Conservation (phyloP, 1,284 basidiomycete species). For the Cryptococcus sp. region DNA sequence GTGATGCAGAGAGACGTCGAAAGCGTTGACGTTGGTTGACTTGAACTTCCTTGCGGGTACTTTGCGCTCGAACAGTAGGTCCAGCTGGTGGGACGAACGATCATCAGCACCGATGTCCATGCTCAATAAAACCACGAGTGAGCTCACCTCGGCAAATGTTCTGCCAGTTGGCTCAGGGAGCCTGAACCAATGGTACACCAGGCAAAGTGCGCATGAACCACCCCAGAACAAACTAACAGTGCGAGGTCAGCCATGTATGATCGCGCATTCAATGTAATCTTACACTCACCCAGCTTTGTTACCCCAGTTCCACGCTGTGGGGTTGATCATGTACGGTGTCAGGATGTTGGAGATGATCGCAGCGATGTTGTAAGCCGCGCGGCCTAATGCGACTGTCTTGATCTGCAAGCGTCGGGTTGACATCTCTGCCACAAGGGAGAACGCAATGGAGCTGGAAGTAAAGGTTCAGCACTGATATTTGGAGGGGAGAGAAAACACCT, state of each 20-base stretch:
- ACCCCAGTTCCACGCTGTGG: conserved; percentile 54
- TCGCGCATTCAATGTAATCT: not conserved
- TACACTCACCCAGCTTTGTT: not conserved
- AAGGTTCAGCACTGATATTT: not conserved
- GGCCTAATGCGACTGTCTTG: conserved; percentile 59
- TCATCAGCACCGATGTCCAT: too few relatives aligned
- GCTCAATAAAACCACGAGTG: not conserved
- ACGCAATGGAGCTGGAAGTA: conserved; percentile 30
- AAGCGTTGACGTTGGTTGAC: conserved; percentile 24
- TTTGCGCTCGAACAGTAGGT: conserved; percentile 52
- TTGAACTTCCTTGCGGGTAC: conserved; percentile 36
- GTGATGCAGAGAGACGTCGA: conserved; percentile 25
- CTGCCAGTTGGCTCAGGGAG: conserved; percentile 54
- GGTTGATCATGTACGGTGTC: conserved; percentile 56
- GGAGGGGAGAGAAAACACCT: conserved; percentile 24
- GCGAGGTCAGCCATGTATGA: conserved; percentile 8
- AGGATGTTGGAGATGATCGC: conserved; percentile 53
- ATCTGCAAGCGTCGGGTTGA: conserved; percentile 55
- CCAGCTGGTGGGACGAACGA: conserved; percentile 26
- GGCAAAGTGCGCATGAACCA: conserved; percentile 42
- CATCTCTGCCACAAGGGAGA: conserved; percentile 56
- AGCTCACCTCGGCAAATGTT: conserved; percentile 50
- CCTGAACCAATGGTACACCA: conserved; percentile 51
- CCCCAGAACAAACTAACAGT: conserved; percentile 47
- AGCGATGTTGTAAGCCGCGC: conserved; percentile 51